A percentile compares a stretch with the other conserved stretches of the same genome.
Evolutionary conservation across 2,329 filamentous ascomycete species (phyloP).

Genomic region (Fusarium virguliforme): DNA sequence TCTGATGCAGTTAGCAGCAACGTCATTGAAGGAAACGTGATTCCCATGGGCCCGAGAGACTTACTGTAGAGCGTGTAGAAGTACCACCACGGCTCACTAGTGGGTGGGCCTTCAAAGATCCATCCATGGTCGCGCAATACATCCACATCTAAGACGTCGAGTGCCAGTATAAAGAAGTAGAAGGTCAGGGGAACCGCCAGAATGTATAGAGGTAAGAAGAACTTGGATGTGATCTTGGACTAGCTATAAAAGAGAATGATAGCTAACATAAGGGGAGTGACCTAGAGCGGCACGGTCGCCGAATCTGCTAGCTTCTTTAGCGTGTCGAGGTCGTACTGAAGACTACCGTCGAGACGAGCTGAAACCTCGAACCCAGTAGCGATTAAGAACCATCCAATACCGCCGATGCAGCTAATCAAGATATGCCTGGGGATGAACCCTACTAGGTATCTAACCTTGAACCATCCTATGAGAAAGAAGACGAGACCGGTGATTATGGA

Average conservation of each 20-base stretch:
- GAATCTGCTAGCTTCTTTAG: constrained; percentile 80
- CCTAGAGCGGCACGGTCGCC: constrained; percentile 87
- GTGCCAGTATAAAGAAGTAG: constrained; percentile 80
- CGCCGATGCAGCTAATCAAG: constrained; percentile 95
- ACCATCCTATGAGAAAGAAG: constrained; percentile 91
- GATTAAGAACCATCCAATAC: constrained; percentile 95
- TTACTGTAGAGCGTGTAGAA: constrained; percentile 96
- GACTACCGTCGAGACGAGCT: constrained; percentile 85
- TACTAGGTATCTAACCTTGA: constrained; percentile 90
- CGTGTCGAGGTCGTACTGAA: constrained; percentile 85
- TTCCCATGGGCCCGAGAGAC: constrained; percentile 50
- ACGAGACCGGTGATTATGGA: constrained; percentile 91
- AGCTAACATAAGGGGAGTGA: constrained; percentile 82
- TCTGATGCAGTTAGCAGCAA: constrained; percentile 64
- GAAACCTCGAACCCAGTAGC: constrained; percentile 95
- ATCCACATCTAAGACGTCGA: constrained; percentile 78
- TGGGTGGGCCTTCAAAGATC: constrained; percentile 91
- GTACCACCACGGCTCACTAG: constrained; percentile 93
- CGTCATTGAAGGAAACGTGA: constrained; percentile 37
- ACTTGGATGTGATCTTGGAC: constrained; percentile 83
- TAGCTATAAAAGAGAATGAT: constrained; percentile 83
- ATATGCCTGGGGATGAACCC: constrained; percentile 98
- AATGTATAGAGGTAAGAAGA: constrained; percentile 90
- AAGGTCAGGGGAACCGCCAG: constrained; percentile 82
- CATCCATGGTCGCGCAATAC: constrained; percentile 82